These are phyloP conservation scores for Nemania sp. DNA, from an alignment of 2,329 filamentous ascomycete species.

Conservation along the genomic window DNA sequence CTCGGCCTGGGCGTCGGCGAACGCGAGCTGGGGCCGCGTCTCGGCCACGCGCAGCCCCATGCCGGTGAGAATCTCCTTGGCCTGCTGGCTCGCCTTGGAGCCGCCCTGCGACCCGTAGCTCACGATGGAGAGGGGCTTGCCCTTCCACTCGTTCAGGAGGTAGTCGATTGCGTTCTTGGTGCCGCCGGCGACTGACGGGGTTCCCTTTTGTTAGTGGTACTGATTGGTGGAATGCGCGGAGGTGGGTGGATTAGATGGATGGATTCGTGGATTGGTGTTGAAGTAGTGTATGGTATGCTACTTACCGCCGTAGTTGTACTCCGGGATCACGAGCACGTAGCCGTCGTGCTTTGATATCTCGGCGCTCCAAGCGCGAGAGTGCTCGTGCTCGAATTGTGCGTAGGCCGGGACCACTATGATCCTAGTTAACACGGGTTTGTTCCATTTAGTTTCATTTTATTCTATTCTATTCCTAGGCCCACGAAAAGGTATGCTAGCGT, in stretches of 20 bases:
- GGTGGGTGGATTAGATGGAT: background rate
- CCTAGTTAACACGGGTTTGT: background rate
- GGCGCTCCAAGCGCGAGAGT: constrained; percentile 59
- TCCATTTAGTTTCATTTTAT: background rate
- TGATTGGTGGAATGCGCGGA: background rate
- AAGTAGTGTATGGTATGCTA: background rate
- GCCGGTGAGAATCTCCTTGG: constrained; percentile 46
- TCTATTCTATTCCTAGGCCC: background rate
- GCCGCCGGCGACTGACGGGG: constrained; percentile 56
- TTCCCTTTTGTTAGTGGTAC: background rate
- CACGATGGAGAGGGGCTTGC: constrained; percentile 65
- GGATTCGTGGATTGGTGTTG: no score
- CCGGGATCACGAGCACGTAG: constrained; percentile 63
- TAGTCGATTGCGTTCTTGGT: constrained; percentile 74
- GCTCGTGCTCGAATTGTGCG: constrained; percentile 55
- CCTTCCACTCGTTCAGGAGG: constrained; percentile 68
- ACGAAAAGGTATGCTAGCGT: background rate
- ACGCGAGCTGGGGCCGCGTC: constrained; percentile 50
- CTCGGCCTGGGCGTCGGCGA: constrained; percentile 44
- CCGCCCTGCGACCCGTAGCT: constrained; percentile 65
- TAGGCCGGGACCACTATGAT: constrained; percentile 51
- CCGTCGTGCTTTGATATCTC: constrained; percentile 59
- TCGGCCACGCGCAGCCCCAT: constrained; percentile 51
- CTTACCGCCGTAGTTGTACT: constrained; percentile 66
- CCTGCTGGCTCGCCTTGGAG: constrained; percentile 47